A percentile compares a stretch with the other conserved stretches of the same genome.
phyloP scores from a whole-genome alignment of 2,329 filamentous ascomycete species.

The Lecanosticta acicola region DNA sequence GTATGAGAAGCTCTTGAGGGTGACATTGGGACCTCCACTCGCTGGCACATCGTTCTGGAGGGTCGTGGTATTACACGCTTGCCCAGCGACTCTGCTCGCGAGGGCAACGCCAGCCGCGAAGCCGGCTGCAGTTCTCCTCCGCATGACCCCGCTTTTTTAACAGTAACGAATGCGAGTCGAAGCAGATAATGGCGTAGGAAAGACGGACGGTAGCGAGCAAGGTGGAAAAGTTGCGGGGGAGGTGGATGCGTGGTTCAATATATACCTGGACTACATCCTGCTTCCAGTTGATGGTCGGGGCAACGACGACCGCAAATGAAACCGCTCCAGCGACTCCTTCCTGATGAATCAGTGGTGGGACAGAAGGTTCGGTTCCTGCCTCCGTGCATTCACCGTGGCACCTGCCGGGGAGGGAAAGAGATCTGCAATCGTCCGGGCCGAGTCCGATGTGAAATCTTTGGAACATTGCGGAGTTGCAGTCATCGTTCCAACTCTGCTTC shows the following conservation, averaged over 20 bases:
- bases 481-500: no score
- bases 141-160: not conserved
- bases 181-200: not conserved
- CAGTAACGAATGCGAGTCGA: not conserved
- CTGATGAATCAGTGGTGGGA: no score
- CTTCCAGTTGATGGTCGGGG: not conserved
- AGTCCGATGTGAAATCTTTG: no score
- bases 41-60: conserved; percentile 16
- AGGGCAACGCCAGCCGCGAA: conserved; percentile 5
- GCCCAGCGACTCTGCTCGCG: conserved; percentile 8
- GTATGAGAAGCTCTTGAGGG: conserved; percentile 27
- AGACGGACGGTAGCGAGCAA: not conserved
- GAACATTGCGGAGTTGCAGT: no score
- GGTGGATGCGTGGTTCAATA: not conserved
- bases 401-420: no score
- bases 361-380: no score
- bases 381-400: no score
- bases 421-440: no score
- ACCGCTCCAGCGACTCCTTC: no score
- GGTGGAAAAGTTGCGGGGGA: not conserved
- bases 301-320: not conserved
- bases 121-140: not conserved
- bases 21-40: conserved; percentile 18
- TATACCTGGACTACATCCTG: not conserved
- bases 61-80: conserved; percentile 22